These are phyloP conservation scores for Ceratobasidium sp. DNA, from an alignment of 1,284 basidiomycete species.

Conservation along the genomic window DNA sequence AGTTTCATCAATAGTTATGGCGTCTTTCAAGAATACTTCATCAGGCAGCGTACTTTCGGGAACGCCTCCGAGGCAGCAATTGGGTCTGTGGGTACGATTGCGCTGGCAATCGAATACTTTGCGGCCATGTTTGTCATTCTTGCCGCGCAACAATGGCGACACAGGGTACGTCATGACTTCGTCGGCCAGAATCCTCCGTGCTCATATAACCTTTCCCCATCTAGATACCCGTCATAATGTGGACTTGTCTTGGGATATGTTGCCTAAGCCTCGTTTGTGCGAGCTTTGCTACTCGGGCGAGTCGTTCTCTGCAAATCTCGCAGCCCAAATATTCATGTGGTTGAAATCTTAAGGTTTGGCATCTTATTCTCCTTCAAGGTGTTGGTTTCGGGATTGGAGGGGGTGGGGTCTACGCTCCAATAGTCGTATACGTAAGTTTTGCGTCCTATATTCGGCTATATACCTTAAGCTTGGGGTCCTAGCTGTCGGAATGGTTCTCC, in stretches of 20 bases:
- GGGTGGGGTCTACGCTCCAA: slow-evolving; percentile 47
- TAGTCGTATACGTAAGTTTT: slow-evolving; percentile 43
- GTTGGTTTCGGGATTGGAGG: slow-evolving; percentile 47
- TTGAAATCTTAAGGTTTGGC: slow-evolving; percentile 44
- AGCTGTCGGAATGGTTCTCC: slow-evolving; percentile 50
- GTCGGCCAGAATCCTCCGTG: neutral
- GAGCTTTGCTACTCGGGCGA: slow-evolving; percentile 47
- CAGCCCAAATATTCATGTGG: neutral
- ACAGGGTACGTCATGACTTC: slow-evolving; percentile 16
- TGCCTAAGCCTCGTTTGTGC: slow-evolving; percentile 47
- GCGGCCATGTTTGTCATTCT: slow-evolving; percentile 37
- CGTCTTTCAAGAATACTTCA: slow-evolving; percentile 55
- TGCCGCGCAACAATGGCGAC: slow-evolving; percentile 35
- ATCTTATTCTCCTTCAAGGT: slow-evolving; percentile 47
- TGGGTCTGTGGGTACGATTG: slow-evolving; percentile 48
- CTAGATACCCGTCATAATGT: slow-evolving; percentile 40
- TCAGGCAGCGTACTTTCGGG: slow-evolving; percentile 50
- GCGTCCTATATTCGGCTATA: neutral
- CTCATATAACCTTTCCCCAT: neutral
- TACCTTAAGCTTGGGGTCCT: neutral
- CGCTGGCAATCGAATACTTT: slow-evolving; percentile 48
- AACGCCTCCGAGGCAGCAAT: slow-evolving; percentile 44
- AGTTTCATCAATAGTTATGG: slow-evolving; percentile 51
- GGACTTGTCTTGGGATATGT: slow-evolving; percentile 46
- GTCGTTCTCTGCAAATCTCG: neutral